Base-by-base conservation (phyloP, 768 basidiomycete genomes). In the Brasilioporus rufonigricans region DNA sequence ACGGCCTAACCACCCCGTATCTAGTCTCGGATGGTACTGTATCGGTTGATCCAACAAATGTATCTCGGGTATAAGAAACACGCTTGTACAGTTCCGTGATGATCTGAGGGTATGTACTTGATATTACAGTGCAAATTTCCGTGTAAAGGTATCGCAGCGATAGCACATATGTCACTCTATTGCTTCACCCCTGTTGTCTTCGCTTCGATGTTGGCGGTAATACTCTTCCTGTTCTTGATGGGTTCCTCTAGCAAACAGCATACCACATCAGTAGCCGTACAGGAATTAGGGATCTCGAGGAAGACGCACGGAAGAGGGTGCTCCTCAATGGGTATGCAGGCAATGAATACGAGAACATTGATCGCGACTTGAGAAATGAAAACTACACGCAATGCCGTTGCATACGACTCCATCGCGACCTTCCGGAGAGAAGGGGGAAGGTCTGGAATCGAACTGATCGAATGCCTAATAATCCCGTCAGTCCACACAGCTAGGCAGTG, bases 341-440 rank as follows among this genome's bases (percentile, higher is more conserved):
- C 77, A 55, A 93, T 71, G 66, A 92, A 81, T 38, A 80, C 79
- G 55, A 90, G 65, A 65, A 90, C 59, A 59, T 85, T 86, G 59
- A 87, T 73, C 29, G 78, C 85, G 49, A 80, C 76, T 65, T 93
- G 91, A 64, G 84, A 86, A 55, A 91, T 83, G 76, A 94, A 95
- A 56, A 92, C 90, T 60, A 83, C 83, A 65, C 81, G 85, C 64
- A 94, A 76, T 55, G 92, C 89, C 65, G 84, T 81, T 44, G 84
- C 84, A 72, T 93, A 95, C 2, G 89, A 89, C 58, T 83, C 79
- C 51, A 89, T 76, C 9, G 91, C 93, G 47, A 82, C 83, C 58
- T 77, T 70, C 61, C 74, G 79, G 49, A 83, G 64, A 38, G 67
- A 57, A 40, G 85, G 83, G 23, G 82, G 72, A 49, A 95, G 63